phyloP scores from a whole-genome alignment of 148 eudicot genomes.

The Chenopodium suecicum region DNA sequence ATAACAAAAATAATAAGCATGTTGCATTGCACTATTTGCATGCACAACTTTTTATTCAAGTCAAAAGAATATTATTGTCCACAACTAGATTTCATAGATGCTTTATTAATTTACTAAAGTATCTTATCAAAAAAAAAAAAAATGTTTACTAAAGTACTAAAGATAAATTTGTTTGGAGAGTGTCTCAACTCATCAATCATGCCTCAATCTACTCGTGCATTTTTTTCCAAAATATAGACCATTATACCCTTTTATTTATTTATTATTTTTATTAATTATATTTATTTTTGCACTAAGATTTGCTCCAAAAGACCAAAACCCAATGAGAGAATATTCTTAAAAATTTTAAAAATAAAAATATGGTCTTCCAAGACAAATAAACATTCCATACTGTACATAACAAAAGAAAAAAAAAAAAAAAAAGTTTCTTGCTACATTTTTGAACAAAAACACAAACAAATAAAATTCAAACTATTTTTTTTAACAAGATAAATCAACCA shows the following conservation, averaged over 20 bases:
- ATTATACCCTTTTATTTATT: no score
- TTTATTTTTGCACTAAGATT: slow-evolving; percentile 1
- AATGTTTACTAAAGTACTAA: slow-evolving; percentile 18
- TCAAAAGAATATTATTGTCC: slow-evolving; percentile 11
- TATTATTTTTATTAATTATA: no score
- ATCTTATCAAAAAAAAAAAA: not conserved
- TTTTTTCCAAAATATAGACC: not conserved
- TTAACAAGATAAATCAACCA: slow-evolving; percentile 3
- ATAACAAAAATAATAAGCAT: not conserved
- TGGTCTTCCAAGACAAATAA: slow-evolving; percentile 23
- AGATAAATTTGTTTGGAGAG: slow-evolving; percentile 2
- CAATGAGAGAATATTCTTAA: slow-evolving; percentile 10
- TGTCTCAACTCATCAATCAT: slow-evolving; percentile 25
- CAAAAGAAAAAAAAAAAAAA: not conserved
- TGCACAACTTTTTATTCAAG: slow-evolving; percentile 4
- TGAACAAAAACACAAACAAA: not conserved
- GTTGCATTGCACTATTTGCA: not conserved
- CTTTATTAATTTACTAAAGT: slow-evolving; percentile 24
- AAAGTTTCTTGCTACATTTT: not conserved
- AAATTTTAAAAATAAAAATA: no score
- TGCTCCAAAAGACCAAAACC: not conserved
- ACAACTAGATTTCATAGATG: not conserved
- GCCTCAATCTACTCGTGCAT: slow-evolving; percentile 30
- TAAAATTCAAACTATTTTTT: not conserved
- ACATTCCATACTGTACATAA: slow-evolving; percentile 44